These are phyloP conservation scores for Boletus huronensis DNA, from an alignment of 768 basidiomycete species.

Conservation along the genomic window DNA sequence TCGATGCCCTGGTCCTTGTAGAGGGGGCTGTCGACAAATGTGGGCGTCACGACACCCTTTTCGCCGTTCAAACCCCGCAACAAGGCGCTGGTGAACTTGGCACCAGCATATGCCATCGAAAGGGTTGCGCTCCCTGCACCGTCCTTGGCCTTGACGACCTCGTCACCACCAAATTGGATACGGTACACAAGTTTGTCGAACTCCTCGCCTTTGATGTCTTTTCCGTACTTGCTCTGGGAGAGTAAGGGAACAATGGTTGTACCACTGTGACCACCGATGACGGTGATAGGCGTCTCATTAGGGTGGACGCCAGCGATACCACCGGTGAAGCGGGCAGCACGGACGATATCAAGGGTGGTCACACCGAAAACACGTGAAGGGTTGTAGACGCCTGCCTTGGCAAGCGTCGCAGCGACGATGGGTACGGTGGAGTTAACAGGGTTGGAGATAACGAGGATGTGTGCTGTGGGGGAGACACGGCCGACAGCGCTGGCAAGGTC, in stretches of 20 bases:
- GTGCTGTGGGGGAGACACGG: slow-evolving; percentile 85
- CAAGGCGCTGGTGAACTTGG: slow-evolving; percentile 61
- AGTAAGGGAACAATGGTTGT: slow-evolving; percentile 97
- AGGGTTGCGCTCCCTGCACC: slow-evolving; percentile 74
- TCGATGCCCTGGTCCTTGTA: slow-evolving; percentile 82
- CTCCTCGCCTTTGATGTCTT: slow-evolving; percentile 67
- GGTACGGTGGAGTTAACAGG: slow-evolving; percentile 98
- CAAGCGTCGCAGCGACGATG: slow-evolving; percentile 88
- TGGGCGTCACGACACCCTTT: slow-evolving; percentile 68
- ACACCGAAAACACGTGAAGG: slow-evolving; percentile 90
- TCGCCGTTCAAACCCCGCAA: slow-evolving; percentile 64
- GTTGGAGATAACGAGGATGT: slow-evolving; percentile 97
- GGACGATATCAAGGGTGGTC: slow-evolving; percentile 97
- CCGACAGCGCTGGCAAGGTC: slow-evolving; percentile 89
- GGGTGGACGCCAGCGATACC: slow-evolving; percentile 66
- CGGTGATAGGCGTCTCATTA: slow-evolving; percentile 67
- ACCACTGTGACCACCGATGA: slow-evolving; percentile 94
- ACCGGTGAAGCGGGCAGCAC: slow-evolving; percentile 86
- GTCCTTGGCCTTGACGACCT: slow-evolving; percentile 98
- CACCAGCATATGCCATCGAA: slow-evolving; percentile 76
- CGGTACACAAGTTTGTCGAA: slow-evolving; percentile 82
- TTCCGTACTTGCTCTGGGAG: slow-evolving; percentile 72
- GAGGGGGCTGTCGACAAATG: slow-evolving; percentile 87
- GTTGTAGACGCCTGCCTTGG: slow-evolving; percentile 91
- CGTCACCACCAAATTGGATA: slow-evolving; percentile 97